Base-by-base conservation (phyloP, 2,329 filamentous ascomycete genomes). In the Xylariaceae sp. region DNA sequence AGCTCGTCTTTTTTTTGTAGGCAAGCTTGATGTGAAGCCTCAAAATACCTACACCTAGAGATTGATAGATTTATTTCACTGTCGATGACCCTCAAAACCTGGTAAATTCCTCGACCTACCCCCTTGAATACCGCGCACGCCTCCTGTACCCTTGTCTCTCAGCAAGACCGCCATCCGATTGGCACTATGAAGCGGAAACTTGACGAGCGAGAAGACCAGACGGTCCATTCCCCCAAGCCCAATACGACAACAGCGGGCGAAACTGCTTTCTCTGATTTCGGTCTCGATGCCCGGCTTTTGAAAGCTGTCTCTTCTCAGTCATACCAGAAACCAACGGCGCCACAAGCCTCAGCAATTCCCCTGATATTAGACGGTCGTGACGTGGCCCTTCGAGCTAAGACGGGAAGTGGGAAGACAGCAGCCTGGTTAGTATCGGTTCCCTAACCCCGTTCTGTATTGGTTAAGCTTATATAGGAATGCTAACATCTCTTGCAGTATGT, bases 331-430 rank as follows among this genome's bases (percentile, higher is more conserved):
- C 94, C 94, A 11, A 97, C 94, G n/a, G 81, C 87, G 10, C 89
- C 97, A 1, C 94, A 99, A 73, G 82, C 85, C 35, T 87, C 88
- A 72, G 90, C 91, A 1, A 96, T 99, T 58, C 94, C 94, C 1
- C 75, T 97, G 30, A 91, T 91, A 18, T 78, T 97, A 15, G 85
- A 92, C 60, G 93, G 94, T 10, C 87, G 91, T 67, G 92, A 97
- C 78, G 86, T 99, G 41, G 79, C 97, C 32, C 92, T 92, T 49
- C 92, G 93, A 68, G 91, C 93, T 30, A 95, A 93, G 73, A 97
- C 94, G 4, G 94, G 94, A 10, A 96, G 92, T 3, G 94, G 94
- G 63, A 99, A 99, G 80, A 99, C 94, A 9, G 91, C 91, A n/a
- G 93, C 94, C 43, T 97, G 27, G 27, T 30, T 8, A 30, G 27